Conservation (phyloP, 2,329 filamentous ascomycete species). For the Pyricularia pennisetigena region DNA sequence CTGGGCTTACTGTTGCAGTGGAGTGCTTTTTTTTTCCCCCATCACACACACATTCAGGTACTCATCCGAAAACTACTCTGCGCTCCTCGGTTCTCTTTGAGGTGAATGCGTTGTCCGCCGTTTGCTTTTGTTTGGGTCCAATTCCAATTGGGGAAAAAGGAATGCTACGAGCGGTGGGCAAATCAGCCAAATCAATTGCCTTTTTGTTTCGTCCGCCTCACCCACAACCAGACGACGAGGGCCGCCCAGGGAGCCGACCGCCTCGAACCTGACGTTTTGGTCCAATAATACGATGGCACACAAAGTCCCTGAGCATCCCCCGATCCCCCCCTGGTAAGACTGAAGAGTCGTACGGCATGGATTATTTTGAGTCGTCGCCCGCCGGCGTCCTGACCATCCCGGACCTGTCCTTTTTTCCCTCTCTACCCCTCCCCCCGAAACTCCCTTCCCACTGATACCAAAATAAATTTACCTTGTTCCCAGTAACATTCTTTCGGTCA, state of each 20-base stretch:
- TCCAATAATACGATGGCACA: not conserved
- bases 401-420: not conserved
- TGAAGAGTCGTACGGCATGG: not conserved
- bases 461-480: not conserved
- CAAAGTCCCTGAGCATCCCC: not conserved
- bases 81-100: not conserved
- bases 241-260: not conserved
- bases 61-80: not conserved
- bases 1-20: not conserved
- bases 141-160: not conserved
- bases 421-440: not conserved
- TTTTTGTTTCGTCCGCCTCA: not conserved
- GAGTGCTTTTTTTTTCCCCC: not conserved
- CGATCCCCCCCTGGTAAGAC: not conserved
- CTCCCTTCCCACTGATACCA: not conserved
- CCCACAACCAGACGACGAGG: not conserved
- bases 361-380: not conserved
- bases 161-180: not conserved
- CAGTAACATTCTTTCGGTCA: not conserved
- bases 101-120: not conserved
- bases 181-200: not conserved
- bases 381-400: not conserved
- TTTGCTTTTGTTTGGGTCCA: not conserved
- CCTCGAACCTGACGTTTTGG: not conserved
- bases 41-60: not conserved